phyloP scores from a whole-genome alignment of 129 eudicot species.

The Lactuca saligna region DNA sequence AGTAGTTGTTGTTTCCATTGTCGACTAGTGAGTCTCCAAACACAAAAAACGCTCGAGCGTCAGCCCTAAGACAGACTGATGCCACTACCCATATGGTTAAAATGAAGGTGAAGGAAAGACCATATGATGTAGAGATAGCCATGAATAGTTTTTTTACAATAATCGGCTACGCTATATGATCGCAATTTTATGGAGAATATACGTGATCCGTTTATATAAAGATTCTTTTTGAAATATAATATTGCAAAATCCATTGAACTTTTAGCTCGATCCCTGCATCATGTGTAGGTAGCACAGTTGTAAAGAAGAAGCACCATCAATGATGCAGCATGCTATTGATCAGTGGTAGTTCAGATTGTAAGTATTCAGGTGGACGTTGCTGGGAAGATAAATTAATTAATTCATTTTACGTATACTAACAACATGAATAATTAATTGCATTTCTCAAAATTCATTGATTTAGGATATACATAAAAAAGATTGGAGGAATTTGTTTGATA shows the following conservation, averaged over 20 bases:
- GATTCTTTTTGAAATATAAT: not conserved
- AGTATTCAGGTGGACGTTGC: constrained; percentile 28
- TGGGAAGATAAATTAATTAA: not conserved
- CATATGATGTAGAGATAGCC: constrained; percentile 28
- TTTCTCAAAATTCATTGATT: not conserved
- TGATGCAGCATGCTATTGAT: constrained; percentile 22
- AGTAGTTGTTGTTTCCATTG: constrained; percentile 43
- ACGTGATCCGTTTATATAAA: constrained; percentile 21
- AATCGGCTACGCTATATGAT: constrained; percentile 10
- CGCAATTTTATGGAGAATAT: constrained; percentile 11
- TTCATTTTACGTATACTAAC: constrained; percentile 3
- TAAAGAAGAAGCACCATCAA: constrained; percentile 37
- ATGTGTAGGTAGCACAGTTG: constrained; percentile 37
- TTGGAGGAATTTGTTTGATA: constrained; percentile 32
- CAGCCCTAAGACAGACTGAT: constrained; percentile 11
- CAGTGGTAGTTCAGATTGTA: constrained; percentile 10
- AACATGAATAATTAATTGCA: not conserved
- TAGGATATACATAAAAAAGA: not conserved
- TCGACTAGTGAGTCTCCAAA: constrained; percentile 51
- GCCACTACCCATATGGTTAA: constrained; percentile 5
- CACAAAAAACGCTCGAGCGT: constrained; percentile 42
- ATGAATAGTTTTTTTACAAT: constrained; percentile 27
- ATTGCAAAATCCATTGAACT: constrained; percentile 7
- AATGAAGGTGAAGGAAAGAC: constrained; percentile 4
- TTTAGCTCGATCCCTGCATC: constrained; percentile 23